phyloP scores from a whole-genome alignment of 2,329 filamentous ascomycete species.

The Mycosphaerella sp. region DNA sequence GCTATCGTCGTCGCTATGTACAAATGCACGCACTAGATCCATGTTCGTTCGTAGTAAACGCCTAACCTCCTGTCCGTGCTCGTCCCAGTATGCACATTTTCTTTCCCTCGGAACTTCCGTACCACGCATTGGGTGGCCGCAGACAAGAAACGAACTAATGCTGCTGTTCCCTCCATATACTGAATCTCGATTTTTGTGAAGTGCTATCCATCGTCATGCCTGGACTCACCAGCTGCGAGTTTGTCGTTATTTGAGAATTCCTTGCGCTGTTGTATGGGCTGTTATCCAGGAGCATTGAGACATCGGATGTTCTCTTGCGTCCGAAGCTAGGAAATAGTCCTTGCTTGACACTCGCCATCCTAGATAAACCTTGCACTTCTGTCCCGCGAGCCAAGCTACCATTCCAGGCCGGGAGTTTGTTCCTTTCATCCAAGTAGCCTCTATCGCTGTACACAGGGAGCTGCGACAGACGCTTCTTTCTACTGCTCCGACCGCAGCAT shows the following conservation, averaged over 20 bases:
- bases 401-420: slow-evolving; percentile 12
- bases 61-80: neutral
- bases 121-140: neutral
- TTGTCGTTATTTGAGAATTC: slow-evolving; percentile 2
- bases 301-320: neutral
- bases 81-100: neutral
- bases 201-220: no score
- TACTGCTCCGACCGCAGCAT: slow-evolving; percentile 6
- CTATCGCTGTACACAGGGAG: slow-evolving; percentile 6
- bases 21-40: neutral
- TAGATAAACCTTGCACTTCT: slow-evolving; percentile 2
- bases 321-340: neutral
- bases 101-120: neutral
- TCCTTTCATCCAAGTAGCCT: slow-evolving; percentile 11
- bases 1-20: neutral
- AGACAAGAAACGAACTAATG: neutral
- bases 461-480: slow-evolving; percentile 7
- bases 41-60: neutral
- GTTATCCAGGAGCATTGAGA: slow-evolving; percentile 3
- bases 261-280: slow-evolving; percentile 1
- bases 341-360: slow-evolving; percentile 12
- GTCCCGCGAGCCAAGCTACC: slow-evolving; percentile 1
- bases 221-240: neutral
- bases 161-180: slow-evolving; percentile 1
- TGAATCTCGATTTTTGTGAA: no score